Base-by-base conservation (phyloP, 1,284 basidiomycete species). In the Melampsora larici-populina region DNA sequence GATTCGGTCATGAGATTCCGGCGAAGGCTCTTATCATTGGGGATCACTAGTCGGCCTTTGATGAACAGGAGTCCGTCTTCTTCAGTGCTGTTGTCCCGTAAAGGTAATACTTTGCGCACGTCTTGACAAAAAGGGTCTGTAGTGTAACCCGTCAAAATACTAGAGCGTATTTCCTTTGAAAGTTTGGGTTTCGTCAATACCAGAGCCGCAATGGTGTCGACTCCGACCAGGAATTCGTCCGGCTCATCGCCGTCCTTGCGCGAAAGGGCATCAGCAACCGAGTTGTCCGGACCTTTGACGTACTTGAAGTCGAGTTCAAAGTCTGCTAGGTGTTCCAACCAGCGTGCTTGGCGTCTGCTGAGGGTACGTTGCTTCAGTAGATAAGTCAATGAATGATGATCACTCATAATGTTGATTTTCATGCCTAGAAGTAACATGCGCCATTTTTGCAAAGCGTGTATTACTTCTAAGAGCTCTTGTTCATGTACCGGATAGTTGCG, bases 391-490 rank as follows among this genome's bases (percentile, higher is more conserved):
- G n/a, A n/a, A n/a, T n/a, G n/a, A n/a, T n/a, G n/a, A n/a, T n/a
- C n/a, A n/a, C n/a, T n/a, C n/a, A n/a, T n/a, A n/a, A n/a, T n/a
- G n/a, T n/a, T n/a, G n/a, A n/a, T n/a, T n/a, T n/a, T 62, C 58
- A 62, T 62, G 18, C 58, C 58, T 62, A 62, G 31, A 7, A 62
- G 58, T 6, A 62, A 21, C 58, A 62, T 62, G 7, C 58, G 31
- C 58, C 58, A 62, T 21, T 62, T 62, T 29, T 62, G 58, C n/a
- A 55, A n/a, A 15, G n/a, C 49, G n/a, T 55, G 49, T 15, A 55
- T n/a, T 55, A 55, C 49, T n/a, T 15, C 49, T 55, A 55, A n/a
- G n/a, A n/a, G n/a, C n/a, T n/a, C n/a, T n/a, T n/a, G n/a, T n/a
- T n/a, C n/a, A n/a, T n/a, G n/a, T n/a, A n/a, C n/a, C n/a, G n/a